Evolutionary conservation across 164 flowering plant species (phyloP), one percentile per base, ranked within the genome.

Genomic region (Amborella trichopoda): DNA sequence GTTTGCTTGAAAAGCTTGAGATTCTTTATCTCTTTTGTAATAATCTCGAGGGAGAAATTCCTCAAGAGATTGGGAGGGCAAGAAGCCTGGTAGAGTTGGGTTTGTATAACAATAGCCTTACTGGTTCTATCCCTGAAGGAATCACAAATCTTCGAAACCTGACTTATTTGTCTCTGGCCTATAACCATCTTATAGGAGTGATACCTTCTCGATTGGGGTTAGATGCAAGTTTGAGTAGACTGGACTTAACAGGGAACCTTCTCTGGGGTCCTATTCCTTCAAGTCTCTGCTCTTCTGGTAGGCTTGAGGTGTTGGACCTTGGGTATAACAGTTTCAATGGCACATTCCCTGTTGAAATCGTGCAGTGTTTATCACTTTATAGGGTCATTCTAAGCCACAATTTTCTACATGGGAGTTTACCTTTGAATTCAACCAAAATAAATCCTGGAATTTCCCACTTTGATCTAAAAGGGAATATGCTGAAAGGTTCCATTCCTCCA

Each of bases 401-500:
- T 44, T 19, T 43, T 26, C 23, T 53, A 23, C 30, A 33, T 30
- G 56, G 56, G 16, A 44, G 17, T 34, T 28, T 53, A 24, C 49
- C 41, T 2, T 24, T 6, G 12, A 18, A 32, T 53, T n/a, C n/a
- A n/a, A 14, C 44, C 48, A 25, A 20, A 13, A 40, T 3, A 9
- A 53, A 53, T 17, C 26, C 10, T 8, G 30, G 50, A 22, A 44
- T 53, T 24, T 53, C 44, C 6, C 41, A n/a, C 44, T 40, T 51
- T 45, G 54, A 51, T 8, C 37, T 51, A 13, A 26, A 20, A 28
- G 54, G 46, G 39, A 61, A 66, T 55, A 44, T 59, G 53, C 58
- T 67, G 17, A 53, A 39, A 21, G 71, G 68, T 23, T 44, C 22
- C 1, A 55, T 63, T 23, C 68, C 71, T 0, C 22, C 53, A 24